Evolutionary conservation across 768 basidiomycete genomes (phyloP).

Genomic region (Leccinum variicolor): DNA sequence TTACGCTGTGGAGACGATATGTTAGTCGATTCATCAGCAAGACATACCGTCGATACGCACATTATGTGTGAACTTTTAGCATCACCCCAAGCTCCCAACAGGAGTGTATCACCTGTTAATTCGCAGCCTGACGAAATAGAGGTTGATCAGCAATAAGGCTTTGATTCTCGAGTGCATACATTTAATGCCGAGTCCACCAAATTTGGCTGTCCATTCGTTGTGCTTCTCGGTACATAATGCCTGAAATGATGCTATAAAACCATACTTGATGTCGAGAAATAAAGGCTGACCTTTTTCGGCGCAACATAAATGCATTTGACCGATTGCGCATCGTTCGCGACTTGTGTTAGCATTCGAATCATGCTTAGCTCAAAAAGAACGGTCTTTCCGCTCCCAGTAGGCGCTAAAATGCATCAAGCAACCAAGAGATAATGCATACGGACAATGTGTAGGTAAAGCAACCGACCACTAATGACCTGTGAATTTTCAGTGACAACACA

Average conservation of each 20-base stretch:
- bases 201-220: slow-evolving; percentile 82
- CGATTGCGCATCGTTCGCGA: slow-evolving; percentile 30
- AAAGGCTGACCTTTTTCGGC: slow-evolving; percentile 70
- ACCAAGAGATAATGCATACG: neutral
- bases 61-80: slow-evolving; percentile 78
- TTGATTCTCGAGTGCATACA: slow-evolving; percentile 42
- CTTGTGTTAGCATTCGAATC: slow-evolving; percentile 61
- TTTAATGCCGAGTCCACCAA: slow-evolving; percentile 69
- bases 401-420: slow-evolving; percentile 49
- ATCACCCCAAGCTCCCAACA: slow-evolving; percentile 67
- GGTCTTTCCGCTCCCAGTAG: slow-evolving; percentile 96
- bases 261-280: neutral
- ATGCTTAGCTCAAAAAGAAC: slow-evolving; percentile 91
- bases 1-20: slow-evolving; percentile 46
- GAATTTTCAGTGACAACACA: slow-evolving; percentile 9
- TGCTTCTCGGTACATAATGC: slow-evolving; percentile 84
- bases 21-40: slow-evolving; percentile 1
- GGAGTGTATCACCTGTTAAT: slow-evolving; percentile 87
- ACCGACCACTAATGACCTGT: slow-evolving; percentile 70
- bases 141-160: neutral
- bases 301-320: slow-evolving; percentile 87
- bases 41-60: slow-evolving; percentile 37
- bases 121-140: slow-evolving; percentile 60
- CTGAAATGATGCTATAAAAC: slow-evolving; percentile 35
- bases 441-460: slow-evolving; percentile 1